Evolutionary conservation across 2,329 filamentous ascomycete genomes (phyloP).

Genomic region (Verticillium alfalfae): DNA sequence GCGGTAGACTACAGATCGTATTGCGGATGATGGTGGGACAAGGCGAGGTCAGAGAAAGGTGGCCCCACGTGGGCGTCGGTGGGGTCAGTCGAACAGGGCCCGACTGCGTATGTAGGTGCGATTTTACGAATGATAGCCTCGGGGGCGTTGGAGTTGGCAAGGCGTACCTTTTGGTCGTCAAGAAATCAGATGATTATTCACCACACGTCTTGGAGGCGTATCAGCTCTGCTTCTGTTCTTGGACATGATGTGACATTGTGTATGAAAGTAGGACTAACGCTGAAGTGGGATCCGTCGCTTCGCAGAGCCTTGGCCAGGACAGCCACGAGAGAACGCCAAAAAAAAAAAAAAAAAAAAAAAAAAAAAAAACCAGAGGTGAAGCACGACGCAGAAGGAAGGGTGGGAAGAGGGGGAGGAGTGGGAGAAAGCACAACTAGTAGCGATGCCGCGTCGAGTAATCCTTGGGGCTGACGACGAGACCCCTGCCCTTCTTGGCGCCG

Average conservation of each 20-base stretch:
- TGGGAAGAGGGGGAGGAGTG: too few species aligned
- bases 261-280: too few species aligned
- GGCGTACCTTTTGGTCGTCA: neutral
- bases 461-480: conserved; percentile 95
- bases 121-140: neutral
- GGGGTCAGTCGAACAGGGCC: neutral
- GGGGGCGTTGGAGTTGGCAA: neutral
- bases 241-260: too few species aligned
- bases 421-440: conserved; percentile 17
- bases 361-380: neutral
- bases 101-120: neutral
- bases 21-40: too few species aligned
- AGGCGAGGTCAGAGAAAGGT: neutral
- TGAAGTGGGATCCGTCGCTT: too few species aligned
- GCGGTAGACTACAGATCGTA: neutral
- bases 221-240: too few species aligned
- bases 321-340: neutral
- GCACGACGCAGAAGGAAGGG: too few species aligned
- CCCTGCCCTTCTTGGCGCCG: conserved; percentile 95
- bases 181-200: too few species aligned
- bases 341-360: neutral
- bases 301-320: neutral
- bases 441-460: conserved; percentile 38
- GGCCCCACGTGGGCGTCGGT: neutral
- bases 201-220: too few species aligned